Evolutionary conservation across 2,329 filamentous ascomycete genomes (phyloP).

Genomic region (Aspergillus sp.): DNA sequence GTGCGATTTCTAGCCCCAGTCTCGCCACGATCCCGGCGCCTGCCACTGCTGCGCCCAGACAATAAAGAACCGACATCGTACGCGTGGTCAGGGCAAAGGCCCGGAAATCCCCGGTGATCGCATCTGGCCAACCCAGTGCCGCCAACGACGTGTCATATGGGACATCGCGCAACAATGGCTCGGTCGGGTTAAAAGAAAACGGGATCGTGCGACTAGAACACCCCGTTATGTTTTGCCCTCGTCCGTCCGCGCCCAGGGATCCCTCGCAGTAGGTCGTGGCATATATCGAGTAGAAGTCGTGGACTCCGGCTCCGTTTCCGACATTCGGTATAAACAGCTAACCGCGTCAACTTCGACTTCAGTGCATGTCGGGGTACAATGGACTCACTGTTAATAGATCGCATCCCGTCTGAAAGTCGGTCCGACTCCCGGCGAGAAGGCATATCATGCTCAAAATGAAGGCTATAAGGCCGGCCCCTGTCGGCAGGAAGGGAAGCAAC

Average conservation of each 20-base stretch:
- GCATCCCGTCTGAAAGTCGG: conserved; percentile 47
- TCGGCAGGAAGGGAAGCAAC: conserved; percentile 34
- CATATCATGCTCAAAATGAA: conserved; percentile 52
- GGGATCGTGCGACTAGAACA: conserved; percentile 47
- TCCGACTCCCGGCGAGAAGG: conserved; percentile 52
- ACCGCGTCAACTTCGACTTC: conserved; percentile 31
- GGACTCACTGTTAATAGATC: conserved; percentile 47
- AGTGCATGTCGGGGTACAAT: too few relatives aligned
- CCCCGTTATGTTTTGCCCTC: conserved; percentile 41
- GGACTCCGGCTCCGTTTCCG: conserved; percentile 42
- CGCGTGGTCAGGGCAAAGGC: conserved; percentile 42
- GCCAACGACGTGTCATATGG: conserved; percentile 40
- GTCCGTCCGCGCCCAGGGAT: conserved; percentile 24
- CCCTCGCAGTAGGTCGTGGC: conserved; percentile 52
- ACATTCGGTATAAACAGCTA: conserved; percentile 30
- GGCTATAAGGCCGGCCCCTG: conserved; percentile 43
- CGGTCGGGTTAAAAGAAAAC: conserved; percentile 49
- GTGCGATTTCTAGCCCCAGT: conserved; percentile 36
- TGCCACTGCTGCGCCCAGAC: conserved; percentile 46
- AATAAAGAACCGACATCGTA: conserved; percentile 51
- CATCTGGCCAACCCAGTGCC: conserved; percentile 48
- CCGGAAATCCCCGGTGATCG: conserved; percentile 46
- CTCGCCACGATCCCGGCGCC: conserved; percentile 42
- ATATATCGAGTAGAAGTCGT: conserved; percentile 54
- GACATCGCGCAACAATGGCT: conserved; percentile 42